phyloP scores from a whole-genome alignment of 495 filamentous ascomycete species.

The Neurospora sp. region DNA sequence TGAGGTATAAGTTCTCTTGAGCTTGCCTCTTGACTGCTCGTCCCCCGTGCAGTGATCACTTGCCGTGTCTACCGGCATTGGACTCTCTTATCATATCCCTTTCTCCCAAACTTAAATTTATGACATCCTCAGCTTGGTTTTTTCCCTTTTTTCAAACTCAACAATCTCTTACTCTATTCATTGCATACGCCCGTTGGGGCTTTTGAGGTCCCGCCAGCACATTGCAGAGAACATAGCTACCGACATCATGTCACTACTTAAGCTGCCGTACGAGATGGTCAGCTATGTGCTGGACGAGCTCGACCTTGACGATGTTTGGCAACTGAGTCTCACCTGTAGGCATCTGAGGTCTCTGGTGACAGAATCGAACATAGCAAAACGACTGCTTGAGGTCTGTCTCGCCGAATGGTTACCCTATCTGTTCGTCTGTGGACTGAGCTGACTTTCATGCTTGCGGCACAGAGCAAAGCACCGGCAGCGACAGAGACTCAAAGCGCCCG shows the following conservation, averaged over 20 bases:
- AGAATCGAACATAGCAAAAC: constrained; percentile 53
- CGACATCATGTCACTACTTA: constrained; percentile 15
- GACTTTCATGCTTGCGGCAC: constrained; percentile 10
- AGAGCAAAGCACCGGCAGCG: constrained; percentile 48
- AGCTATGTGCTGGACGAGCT: constrained; percentile 48
- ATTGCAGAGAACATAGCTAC: neutral
- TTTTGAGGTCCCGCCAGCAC: neutral
- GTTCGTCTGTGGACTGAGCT: neutral
- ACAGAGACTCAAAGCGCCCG: constrained; percentile 48
- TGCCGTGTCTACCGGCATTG: neutral
- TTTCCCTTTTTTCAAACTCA: neutral
- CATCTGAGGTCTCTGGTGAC: constrained; percentile 43
- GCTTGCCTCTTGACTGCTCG: neutral
- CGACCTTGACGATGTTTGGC: constrained; percentile 40
- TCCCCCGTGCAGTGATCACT: neutral
- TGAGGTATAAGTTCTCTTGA: neutral
- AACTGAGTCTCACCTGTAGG: constrained; percentile 41
- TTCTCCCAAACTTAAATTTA: no score
- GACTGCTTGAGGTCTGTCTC: constrained; percentile 44
- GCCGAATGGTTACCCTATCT: neutral
- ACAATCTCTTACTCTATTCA: neutral
- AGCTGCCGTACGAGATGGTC: constrained; percentile 55
- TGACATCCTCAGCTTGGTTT: neutral
- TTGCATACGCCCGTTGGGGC: neutral
- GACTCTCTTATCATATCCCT: neutral